Evolutionary conservation across 2,329 filamentous ascomycete genomes (phyloP), one percentile per base, ranked within the genome.

Genomic region (Curvularia verruculosa): DNA sequence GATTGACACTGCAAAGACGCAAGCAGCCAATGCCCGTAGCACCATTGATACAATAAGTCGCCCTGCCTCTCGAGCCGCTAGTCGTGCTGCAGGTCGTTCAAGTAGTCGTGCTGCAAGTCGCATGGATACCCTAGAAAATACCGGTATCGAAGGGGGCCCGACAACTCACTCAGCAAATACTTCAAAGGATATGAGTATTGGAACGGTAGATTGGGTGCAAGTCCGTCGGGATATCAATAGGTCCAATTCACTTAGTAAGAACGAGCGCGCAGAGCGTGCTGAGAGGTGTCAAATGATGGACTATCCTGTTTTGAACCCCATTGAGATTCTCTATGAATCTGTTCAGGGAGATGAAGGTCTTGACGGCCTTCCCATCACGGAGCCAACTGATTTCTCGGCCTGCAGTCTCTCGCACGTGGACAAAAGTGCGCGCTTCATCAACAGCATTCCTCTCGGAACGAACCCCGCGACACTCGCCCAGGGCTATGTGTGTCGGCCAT

Each of bases 231-330:
- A 99, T 76, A 89, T 99, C 45, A 98, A 99, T 75, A 86, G 95
- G 34, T 96, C 94, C 3, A 98, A 96, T 71, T 95, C 94, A 0
- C 82, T 97, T 36, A 96, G 93, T 76, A 89, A 88, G 59, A 95
- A 94, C 63, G 95, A 99, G 78, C 85, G 89, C 19, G 83, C 87
- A 37, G 95, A 99, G 73, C 84, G 94, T 52, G 88, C 86, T 41
- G 94, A 99, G 68, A 86, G 94, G 52, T 97, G 93, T 71, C 89
- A 96, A 70, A 95, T 98, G 91, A 87, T 97, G 80, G 93, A 97
- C 64, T 87, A 96, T 62, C 89, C 92, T 0, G 89, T 93, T 0
- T 84, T 98, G 43, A 91, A 92, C 59, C 92, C 96, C 0, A 89
- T 98, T 3, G 93, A 98, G 62, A 91, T 96, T 68, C 82, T 99